Conservation (phyloP, 2,329 filamentous ascomycete genomes). For the Verticillium klebahnii region DNA sequence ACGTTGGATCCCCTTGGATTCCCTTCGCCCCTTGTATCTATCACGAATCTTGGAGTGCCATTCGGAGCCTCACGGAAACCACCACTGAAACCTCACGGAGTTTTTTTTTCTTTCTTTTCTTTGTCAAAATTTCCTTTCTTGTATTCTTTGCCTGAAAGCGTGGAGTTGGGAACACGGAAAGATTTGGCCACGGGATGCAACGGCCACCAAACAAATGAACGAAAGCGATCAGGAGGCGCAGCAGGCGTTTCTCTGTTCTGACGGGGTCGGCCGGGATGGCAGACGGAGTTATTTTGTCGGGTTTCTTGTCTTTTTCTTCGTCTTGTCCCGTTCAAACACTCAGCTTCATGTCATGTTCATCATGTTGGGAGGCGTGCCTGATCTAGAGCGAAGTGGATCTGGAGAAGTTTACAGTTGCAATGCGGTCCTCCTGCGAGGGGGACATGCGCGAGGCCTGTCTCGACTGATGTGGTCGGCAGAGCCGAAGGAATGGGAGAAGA, state of each 20-base stretch:
- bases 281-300: neutral
- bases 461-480: neutral
- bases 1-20: neutral
- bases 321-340: neutral
- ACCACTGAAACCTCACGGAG: neutral
- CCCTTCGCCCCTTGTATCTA: neutral
- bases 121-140: slow-evolving; percentile 1
- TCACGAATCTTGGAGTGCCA: neutral
- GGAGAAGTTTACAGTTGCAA: neutral
- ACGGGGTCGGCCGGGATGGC: neutral
- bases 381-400: neutral
- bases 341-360: neutral
- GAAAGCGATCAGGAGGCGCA: neutral
- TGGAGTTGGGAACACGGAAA: slow-evolving; percentile 11
- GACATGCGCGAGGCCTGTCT: neutral
- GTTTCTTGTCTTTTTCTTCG: neutral
- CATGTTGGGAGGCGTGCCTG: neutral
- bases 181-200: neutral
- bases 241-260: neutral
- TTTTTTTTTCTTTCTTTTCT: slow-evolving; percentile 7
- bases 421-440: neutral
- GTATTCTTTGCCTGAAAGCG: slow-evolving; percentile 10
- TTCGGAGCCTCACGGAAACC: neutral
- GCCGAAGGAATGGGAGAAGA: neutral
- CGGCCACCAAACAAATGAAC: neutral